Evolutionary conservation across 2,329 filamentous ascomycete species (phyloP).

Genomic region (Aspergillus candidus): DNA sequence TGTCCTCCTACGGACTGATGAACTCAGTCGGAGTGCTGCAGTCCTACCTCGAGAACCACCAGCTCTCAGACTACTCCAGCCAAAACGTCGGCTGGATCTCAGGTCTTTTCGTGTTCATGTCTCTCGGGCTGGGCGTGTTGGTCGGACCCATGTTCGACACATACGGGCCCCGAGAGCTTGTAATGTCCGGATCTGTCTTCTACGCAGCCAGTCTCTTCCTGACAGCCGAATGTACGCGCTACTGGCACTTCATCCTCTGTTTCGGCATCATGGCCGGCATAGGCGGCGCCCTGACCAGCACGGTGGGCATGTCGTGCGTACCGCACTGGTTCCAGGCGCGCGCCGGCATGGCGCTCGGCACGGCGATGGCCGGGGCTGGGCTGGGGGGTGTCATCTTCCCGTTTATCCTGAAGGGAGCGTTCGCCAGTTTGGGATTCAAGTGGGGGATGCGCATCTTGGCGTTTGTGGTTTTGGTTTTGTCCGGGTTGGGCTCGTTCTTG

Average conservation of each 20-base stretch:
- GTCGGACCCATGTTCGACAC: constrained; percentile 48
- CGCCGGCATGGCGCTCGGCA: constrained; percentile 35
- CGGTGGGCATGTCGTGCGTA: constrained; percentile 33
- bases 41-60: constrained; percentile 42
- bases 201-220: constrained; percentile 41
- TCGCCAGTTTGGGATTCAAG: constrained; percentile 32
- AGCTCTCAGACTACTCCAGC: constrained; percentile 39
- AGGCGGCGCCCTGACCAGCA: constrained; percentile 33
- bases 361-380: constrained; percentile 36
- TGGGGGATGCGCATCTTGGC: constrained; percentile 37
- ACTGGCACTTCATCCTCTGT: constrained; percentile 47
- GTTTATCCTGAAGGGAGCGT: constrained; percentile 29
- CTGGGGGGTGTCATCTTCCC: constrained; percentile 37
- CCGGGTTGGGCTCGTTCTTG: constrained; percentile 28
- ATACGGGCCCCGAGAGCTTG: constrained; percentile 42
- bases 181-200: constrained; percentile 32
- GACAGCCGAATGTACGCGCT: constrained; percentile 42
- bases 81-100: constrained; percentile 48
- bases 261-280: constrained; percentile 34
- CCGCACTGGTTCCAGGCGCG: constrained; percentile 39
- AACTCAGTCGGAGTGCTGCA: constrained; percentile 47
- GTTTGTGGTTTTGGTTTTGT: constrained; percentile 29
- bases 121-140: constrained; percentile 42
- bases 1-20: constrained; percentile 44
- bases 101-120: constrained; percentile 43